Percentiles rank a stretch among this genome's conserved stretches.
phyloP scores from a whole-genome alignment of 75 land plant genomes.

The Selaginella moellendorffii region DNA sequence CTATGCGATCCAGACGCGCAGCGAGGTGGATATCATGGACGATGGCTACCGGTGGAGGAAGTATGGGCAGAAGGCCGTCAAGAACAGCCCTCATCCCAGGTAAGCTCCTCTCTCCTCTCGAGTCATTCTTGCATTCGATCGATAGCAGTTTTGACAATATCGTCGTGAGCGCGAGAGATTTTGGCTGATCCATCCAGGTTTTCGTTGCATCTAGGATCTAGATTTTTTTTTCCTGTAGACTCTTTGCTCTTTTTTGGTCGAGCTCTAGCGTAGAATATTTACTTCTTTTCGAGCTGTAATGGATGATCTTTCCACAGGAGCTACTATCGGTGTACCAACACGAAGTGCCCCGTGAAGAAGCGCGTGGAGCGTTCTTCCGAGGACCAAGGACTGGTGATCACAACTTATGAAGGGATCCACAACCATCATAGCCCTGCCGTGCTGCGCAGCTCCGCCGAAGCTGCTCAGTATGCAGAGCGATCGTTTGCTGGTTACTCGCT shows the following conservation, averaged over 20 bases:
- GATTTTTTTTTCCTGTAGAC: too few species aligned
- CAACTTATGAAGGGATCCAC: slow-evolving; percentile 61
- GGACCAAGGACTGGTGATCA: slow-evolving; percentile 44
- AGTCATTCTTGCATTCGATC: background rate
- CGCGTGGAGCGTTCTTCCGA: slow-evolving; percentile 35
- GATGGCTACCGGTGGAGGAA: slow-evolving; percentile 74
- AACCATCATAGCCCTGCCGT: slow-evolving; percentile 22
- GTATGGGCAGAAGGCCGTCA: slow-evolving; percentile 59
- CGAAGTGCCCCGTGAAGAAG: slow-evolving; percentile 60
- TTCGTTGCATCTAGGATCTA: too few species aligned
- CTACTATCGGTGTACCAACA: slow-evolving; percentile 70
- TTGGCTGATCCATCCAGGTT: too few species aligned
- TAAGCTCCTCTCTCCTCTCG: slow-evolving; percentile 7
- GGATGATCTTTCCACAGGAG: slow-evolving; percentile 43
- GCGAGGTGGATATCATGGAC: slow-evolving; percentile 55
- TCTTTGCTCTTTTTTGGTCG: too few species aligned
- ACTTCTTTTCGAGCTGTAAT: too few species aligned
- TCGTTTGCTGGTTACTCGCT: background rate
- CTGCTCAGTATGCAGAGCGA: background rate
- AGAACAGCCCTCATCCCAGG: slow-evolving; percentile 50
- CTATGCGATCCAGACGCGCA: slow-evolving; percentile 41
- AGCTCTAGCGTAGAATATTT: too few species aligned
- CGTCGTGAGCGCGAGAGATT: too few species aligned
- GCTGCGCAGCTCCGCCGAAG: background rate
- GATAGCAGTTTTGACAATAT: background rate